Percentiles rank a stretch among this genome's conserved stretches.
Evolutionary conservation across 148 eudicot genomes (phyloP).

Genomic region (Pouteria glomerata): DNA sequence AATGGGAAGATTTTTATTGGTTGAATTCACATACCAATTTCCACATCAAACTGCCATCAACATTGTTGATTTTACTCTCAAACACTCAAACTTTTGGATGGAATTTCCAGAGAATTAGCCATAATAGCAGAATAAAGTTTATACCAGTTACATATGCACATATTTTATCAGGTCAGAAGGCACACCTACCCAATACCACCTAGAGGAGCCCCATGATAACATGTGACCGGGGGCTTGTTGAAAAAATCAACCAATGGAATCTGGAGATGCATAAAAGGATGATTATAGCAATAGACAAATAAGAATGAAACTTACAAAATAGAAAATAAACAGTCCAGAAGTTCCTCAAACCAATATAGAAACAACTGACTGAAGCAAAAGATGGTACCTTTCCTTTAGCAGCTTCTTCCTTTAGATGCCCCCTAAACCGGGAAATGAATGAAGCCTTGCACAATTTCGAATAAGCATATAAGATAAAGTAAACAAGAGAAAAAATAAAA

Average conservation of each 20-base stretch:
- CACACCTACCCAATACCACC: conserved; percentile 21
- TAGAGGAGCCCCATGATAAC: conserved; percentile 17
- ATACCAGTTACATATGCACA: background rate
- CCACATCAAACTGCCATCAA: background rate
- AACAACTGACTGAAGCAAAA: background rate
- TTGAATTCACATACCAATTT: background rate
- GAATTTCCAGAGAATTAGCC: background rate
- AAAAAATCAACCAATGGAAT: conserved; percentile 6
- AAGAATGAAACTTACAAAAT: background rate
- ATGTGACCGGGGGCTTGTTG: conserved; percentile 2
- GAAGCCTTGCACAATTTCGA: conserved; percentile 1
- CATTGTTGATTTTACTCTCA: background rate
- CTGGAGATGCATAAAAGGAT: background rate
- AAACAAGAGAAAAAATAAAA: background rate
- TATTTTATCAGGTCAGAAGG: background rate
- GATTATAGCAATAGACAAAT: background rate
- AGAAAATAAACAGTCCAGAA: background rate
- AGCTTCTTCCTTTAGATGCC: conserved; percentile 11
- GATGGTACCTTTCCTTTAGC: conserved; percentile 15
- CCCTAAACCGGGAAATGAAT: conserved; percentile 8
- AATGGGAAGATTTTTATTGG: too few relatives aligned
- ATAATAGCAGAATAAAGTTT: background rate
- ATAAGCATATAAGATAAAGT: background rate
- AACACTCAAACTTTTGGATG: background rate
- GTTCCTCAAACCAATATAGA: background rate